Evolutionary conservation across 177 flowering plant genomes (phyloP).

Genomic region (Vitis hybrid): DNA sequence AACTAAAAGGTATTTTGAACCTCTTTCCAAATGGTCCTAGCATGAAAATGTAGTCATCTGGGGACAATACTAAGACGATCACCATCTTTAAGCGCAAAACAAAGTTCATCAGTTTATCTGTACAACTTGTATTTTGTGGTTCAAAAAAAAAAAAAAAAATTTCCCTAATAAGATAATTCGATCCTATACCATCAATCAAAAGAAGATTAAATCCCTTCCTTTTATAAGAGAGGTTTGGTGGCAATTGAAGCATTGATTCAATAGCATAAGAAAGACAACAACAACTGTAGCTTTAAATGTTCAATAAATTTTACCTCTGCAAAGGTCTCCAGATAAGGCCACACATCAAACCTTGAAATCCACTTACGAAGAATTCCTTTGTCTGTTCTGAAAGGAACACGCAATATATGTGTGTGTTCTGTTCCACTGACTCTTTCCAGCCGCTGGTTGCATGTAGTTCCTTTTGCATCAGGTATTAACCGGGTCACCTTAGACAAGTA

Average conservation of each 20-base stretch:
- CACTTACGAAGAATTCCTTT: constrained; percentile 87
- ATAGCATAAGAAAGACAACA: neutral
- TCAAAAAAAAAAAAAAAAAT: too few relatives aligned
- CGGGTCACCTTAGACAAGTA: constrained; percentile 67
- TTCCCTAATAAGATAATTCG: too few relatives aligned
- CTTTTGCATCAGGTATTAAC: constrained; percentile 91
- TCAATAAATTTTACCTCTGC: constrained; percentile 54
- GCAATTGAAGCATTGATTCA: neutral
- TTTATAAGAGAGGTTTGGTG: neutral
- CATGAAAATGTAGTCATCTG: too few relatives aligned
- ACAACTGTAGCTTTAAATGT: neutral
- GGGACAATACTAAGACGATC: too few relatives aligned
- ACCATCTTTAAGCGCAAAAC: too few relatives aligned
- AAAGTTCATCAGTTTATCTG: too few relatives aligned
- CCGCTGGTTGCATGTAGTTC: constrained; percentile 94
- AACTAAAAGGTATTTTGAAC: too few relatives aligned
- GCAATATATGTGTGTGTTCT: constrained; percentile 71
- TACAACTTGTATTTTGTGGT: too few relatives aligned
- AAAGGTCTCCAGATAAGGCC: constrained; percentile 95
- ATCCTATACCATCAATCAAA: neutral
- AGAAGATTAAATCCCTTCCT: neutral
- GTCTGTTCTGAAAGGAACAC: constrained; percentile 87
- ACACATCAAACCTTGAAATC: constrained; percentile 97
- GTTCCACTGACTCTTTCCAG: constrained; percentile 89
- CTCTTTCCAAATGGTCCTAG: too few relatives aligned